phyloP scores from a whole-genome alignment of 1,284 basidiomycete genomes.

The Boletus semigastroideus region DNA sequence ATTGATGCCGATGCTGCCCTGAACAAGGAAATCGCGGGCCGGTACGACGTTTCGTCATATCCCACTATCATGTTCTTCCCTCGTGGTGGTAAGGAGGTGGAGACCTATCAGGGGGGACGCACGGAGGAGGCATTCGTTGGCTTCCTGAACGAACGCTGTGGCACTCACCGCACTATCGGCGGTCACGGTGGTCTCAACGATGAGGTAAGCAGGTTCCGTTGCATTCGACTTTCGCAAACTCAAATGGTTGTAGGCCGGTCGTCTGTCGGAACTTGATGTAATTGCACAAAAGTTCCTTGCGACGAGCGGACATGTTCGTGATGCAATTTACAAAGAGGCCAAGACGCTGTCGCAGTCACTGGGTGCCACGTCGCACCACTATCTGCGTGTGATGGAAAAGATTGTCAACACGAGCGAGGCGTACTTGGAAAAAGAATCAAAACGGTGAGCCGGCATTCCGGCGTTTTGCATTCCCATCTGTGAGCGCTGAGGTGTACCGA shows the following conservation, averaged over 20 bases:
- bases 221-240: slow-evolving; percentile 1
- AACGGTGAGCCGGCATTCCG: slow-evolving; percentile 55
- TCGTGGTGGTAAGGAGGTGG: slow-evolving; percentile 60
- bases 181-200: slow-evolving; percentile 69
- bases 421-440: slow-evolving; percentile 86
- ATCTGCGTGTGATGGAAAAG: slow-evolving; percentile 92
- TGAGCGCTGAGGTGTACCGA: slow-evolving; percentile 7
- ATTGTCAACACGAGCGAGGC: slow-evolving; percentile 67
- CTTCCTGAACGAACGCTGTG: slow-evolving; percentile 87
- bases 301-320: slow-evolving; percentile 54
- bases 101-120: slow-evolving; percentile 69
- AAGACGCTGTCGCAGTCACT: slow-evolving; percentile 43
- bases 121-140: slow-evolving; percentile 67
- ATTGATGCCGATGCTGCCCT: slow-evolving; percentile 84
- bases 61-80: slow-evolving; percentile 97
- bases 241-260: slow-evolving; percentile 63
- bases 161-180: slow-evolving; percentile 78
- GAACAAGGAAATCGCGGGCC: slow-evolving; percentile 74
- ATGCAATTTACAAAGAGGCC: slow-evolving; percentile 67
- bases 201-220: slow-evolving; percentile 43
- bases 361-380: slow-evolving; percentile 70
- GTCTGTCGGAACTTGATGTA: slow-evolving; percentile 73
- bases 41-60: slow-evolving; percentile 75
- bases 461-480: not conserved
- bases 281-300: slow-evolving; percentile 79